Base-by-base conservation (phyloP, 2,329 filamentous ascomycete genomes). In the Exophiala lecanii-corni region DNA sequence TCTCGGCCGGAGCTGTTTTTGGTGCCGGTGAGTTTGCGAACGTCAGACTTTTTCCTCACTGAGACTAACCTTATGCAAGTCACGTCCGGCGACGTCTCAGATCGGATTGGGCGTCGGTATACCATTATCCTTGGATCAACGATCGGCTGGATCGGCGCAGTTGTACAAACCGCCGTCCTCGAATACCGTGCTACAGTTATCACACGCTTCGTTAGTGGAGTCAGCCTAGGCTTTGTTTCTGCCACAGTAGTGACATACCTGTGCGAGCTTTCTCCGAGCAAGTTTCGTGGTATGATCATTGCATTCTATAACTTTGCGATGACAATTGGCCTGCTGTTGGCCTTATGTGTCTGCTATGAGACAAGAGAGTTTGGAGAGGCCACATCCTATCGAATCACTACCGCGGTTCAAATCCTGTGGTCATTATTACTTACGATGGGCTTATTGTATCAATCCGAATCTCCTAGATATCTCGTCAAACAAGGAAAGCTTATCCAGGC, bases 391-490 rank as follows among this genome's bases (percentile, higher is more conserved):
- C 23, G 23, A 26, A 26, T 26, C 23, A 26, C 23, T 12, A 26
- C 23, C 12, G 23, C 23, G 7, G 12, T 26, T 12, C 23, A 26
- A 26, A 26, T 26, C 12, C 23, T 26, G 7, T 26, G 23, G 23
- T 6, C 23, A 12, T 7, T 6, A 6, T 12, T 26, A 26, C 65
- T 4, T 58, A 71, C 44, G 76, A 80, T 61, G 61, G 70, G 18
- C 67, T 67, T 82, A 30, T 74, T 76, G 59, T 78, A 78, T 61
- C 73, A 81, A 50, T 79, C 78, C 0, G 72, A 72, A 45, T 79
- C 69, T 43, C 82, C 82, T 0, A 73, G 82, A 35, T 85, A 81
- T 74, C 89, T 78, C 58, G 84, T 94, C 69, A 87, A 86, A 74
- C 28, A 38, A 84, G 83, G 83, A 43, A 70, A 79, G 48, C 71